phyloP scores from a whole-genome alignment of 495 filamentous ascomycete species.

The Aspergillus panamensis region DNA sequence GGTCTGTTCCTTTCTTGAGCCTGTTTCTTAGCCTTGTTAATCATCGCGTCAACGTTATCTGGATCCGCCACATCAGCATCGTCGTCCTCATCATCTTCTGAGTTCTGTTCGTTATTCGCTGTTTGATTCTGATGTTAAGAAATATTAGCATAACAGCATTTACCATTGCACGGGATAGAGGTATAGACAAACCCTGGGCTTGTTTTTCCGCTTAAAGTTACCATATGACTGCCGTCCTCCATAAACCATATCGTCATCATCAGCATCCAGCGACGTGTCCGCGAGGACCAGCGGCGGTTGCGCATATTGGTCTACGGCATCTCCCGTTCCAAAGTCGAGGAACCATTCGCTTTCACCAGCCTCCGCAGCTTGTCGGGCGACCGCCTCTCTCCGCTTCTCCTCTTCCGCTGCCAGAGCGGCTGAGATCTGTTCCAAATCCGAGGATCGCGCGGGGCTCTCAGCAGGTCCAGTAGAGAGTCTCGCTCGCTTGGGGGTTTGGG shows the following conservation, averaged over 20 bases:
- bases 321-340: slow-evolving; percentile 43
- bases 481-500: slow-evolving; percentile 43
- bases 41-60: slow-evolving; percentile 13
- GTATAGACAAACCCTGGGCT: slow-evolving; percentile 18
- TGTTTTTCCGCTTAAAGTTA: slow-evolving; percentile 40
- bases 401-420: slow-evolving; percentile 74
- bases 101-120: slow-evolving; percentile 13
- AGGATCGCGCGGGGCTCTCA: slow-evolving; percentile 30
- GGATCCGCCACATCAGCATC: slow-evolving; percentile 11
- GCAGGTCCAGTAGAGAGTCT: slow-evolving; percentile 38
- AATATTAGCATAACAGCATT: slow-evolving; percentile 5
- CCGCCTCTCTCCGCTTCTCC: slow-evolving; percentile 64
- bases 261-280: slow-evolving; percentile 38
- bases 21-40: slow-evolving; percentile 19
- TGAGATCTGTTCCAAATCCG: slow-evolving; percentile 57
- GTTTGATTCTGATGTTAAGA: background rate
- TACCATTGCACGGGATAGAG: background rate
- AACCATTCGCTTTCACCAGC: slow-evolving; percentile 89
- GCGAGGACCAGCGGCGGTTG: slow-evolving; percentile 33
- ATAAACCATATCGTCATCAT: slow-evolving; percentile 27
- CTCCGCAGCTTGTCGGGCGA: slow-evolving; percentile 66
- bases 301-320: slow-evolving; percentile 16
- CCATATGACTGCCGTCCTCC: slow-evolving; percentile 41
- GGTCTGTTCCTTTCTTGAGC: slow-evolving; percentile 17
- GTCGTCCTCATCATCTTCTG: slow-evolving; percentile 20